Percentiles rank a stretch among this genome's conserved stretches.
phyloP scores from a whole-genome alignment of 495 filamentous ascomycete genomes.

The Entonaema liquescens region DNA sequence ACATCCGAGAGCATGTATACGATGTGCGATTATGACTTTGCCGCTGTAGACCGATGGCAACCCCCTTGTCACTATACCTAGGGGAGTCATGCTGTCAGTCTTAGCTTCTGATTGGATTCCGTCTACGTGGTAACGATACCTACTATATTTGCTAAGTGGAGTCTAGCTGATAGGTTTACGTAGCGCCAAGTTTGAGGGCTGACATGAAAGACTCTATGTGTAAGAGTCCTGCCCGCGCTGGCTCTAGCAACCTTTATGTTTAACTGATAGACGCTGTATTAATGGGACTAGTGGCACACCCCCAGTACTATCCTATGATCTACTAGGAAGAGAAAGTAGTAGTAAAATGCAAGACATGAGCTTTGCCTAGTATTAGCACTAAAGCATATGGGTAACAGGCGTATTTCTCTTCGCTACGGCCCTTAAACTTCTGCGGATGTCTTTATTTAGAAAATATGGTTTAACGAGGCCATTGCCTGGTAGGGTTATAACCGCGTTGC shows the following conservation, averaged over 20 bases:
- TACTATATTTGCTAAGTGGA: conserved; percentile 5
- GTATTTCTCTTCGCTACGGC: background rate
- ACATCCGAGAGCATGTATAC: background rate
- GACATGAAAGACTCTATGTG: background rate
- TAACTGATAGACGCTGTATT: too few relatives aligned
- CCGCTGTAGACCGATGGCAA: background rate
- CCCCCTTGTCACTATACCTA: background rate
- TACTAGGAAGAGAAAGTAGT: background rate
- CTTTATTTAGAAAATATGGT: background rate
- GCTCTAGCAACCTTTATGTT: too few relatives aligned
- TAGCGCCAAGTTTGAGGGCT: background rate
- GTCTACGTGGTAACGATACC: conserved; percentile 9
- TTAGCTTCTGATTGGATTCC: conserved; percentile 25
- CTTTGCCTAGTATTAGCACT: background rate
- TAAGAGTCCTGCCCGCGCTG: background rate
- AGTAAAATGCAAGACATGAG: background rate
- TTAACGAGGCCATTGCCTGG: background rate
- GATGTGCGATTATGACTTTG: background rate
- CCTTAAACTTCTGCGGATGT: background rate
- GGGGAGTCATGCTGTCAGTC: background rate
- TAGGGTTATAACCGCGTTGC: background rate
- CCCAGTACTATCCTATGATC: background rate
- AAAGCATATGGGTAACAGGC: background rate
- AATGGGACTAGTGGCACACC: background rate
- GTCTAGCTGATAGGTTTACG: background rate